Base-by-base conservation (phyloP, 73 alveolate genomes). In the Tetrahymena elliotti region DNA sequence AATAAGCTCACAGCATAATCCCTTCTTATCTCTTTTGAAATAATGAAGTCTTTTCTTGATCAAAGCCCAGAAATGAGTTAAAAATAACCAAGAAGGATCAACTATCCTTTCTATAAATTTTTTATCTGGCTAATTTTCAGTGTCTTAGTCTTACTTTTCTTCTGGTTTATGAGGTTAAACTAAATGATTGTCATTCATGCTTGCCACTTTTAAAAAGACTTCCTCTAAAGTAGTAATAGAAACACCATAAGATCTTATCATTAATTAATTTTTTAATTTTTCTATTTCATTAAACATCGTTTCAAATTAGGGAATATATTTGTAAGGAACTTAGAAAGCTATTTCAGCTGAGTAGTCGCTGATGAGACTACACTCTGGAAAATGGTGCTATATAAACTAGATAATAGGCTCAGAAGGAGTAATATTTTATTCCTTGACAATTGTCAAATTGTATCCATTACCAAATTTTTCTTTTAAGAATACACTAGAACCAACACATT, bases 241-340 rank as follows among this genome's bases (percentile, higher is more conserved):
- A 5, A 98, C 98, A 36, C 99, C 98, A 96, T 98, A 98, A n/a
- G 98, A 93, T 95, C 97, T 97, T n/a, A 98, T 95, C 38, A 97
- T 98, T 40, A 98, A 93, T 36, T 97, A 95, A 6, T 95, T 93
- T 34, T 96, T 95, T 36, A 84, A 93, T 24, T 93, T 83, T 93
- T 98, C 99, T n/a, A 98, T 93, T 18, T 82, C 96, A 82, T 97
- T 94, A 95, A 98, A 98, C 97, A 98, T 97, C 0, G 88, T 96
- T 94, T 94, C 94, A 88, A 98, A 98, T 94, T 96, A 22, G 12
- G 93, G 93, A 15, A 98, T 84, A 35, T 97, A 94, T 24, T 53
- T 94, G n/a, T 95, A 88, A 3, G 99, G 99, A 11, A 97, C 94
- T 94, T 97, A 97, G 95, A 94, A 97, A 12, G 97, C 38, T 84